Evolutionary conservation across 139 green algal genomes (phyloP), one percentile per base, ranked within the genome.

Genomic region (Micromonas commoda): DNA sequence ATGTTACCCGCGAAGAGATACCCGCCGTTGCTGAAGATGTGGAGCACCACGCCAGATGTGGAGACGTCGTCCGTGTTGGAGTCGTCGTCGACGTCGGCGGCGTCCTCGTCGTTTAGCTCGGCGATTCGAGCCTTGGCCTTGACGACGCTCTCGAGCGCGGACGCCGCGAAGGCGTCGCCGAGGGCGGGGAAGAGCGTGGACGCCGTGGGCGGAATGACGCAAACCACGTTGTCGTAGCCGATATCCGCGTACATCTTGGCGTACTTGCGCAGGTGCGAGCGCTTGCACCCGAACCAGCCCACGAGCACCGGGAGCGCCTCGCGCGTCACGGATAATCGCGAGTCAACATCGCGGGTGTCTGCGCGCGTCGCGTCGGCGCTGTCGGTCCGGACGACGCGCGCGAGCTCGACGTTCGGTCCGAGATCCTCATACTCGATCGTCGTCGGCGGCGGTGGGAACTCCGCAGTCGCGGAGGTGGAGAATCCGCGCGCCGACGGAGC

Each of bases 1-100:
- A 75, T 39, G 35, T 61, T 75, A 9, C 68, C 68, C 19, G 37
- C 68, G 9, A 75, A 75, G 5, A 75, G 29, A 63, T 61, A 75
- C 3, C 68, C 68, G 0, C 68, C 68, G 37, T 75, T 75, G 26
- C 34, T 61, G 2, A 39, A 38, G 20, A 61, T 24, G 68, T 75
- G 68, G 0, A 75, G 23, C 21, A 63, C 0, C 1, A 73, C 64
- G 24, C n/a, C n/a, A n/a, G n/a, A n/a, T n/a, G n/a, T n/a, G n/a
- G n/a, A 9, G 45, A 23, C 45, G 45, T 57, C 45, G 45, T 61
- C 68, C 37, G 21, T 23, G 1, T 34, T 61, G 2, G 5, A n/a
- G 1, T 38, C 68, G 2, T n/a, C 34, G 37, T 64, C 68, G 37
- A 38, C 5, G 16, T 24, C 31, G 23, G 2, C 65, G 45, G 19